Conservation (phyloP, 352 stramenopile genomes). For the Pythium biforme region DNA sequence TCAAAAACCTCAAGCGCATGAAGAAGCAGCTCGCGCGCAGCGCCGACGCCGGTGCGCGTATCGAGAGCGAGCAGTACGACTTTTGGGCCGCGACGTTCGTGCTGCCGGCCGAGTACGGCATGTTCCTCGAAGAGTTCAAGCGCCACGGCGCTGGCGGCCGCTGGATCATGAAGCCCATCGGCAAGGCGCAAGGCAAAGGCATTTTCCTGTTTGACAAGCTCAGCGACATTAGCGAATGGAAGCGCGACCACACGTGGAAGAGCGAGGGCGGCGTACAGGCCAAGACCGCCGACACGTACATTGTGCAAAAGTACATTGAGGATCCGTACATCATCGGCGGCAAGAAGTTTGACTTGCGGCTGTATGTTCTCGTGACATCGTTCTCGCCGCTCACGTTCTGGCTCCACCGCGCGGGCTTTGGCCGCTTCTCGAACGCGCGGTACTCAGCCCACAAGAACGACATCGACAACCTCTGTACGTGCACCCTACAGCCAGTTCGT, state of each 20-base stretch:
- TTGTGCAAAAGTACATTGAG: constrained; percentile 88
- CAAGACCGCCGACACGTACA: constrained; percentile 51
- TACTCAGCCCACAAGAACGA: constrained; percentile 34
- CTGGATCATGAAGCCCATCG: constrained; percentile 95
- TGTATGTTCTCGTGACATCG: constrained; percentile 88
- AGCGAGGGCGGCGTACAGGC: constrained; percentile 32
- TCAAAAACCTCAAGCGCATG: constrained; percentile 92
- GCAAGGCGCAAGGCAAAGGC: constrained; percentile 58
- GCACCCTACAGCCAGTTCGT: too few relatives aligned
- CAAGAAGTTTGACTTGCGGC: constrained; percentile 92
- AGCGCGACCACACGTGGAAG: constrained; percentile 34
- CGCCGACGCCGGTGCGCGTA: constrained; percentile 31
- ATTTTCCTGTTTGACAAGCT: constrained; percentile 87
- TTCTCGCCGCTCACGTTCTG: constrained; percentile 41
- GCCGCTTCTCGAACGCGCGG: constrained; percentile 58
- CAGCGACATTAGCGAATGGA: constrained; percentile 78
- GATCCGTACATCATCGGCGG: constrained; percentile 88
- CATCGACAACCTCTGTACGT: constrained; percentile 37
- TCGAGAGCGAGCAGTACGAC: constrained; percentile 49
- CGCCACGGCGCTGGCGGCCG: constrained; percentile 45
- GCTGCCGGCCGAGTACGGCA: constrained; percentile 85
- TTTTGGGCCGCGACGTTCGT: constrained; percentile 83
- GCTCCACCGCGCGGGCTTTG: constrained; percentile 74
- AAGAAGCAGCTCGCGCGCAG: constrained; percentile 80
- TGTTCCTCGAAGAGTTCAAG: constrained; percentile 75